Percentiles rank a stretch among this genome's conserved stretches.
Conservation (phyloP, 805 yeast species). For the Candida succiphila region DNA sequence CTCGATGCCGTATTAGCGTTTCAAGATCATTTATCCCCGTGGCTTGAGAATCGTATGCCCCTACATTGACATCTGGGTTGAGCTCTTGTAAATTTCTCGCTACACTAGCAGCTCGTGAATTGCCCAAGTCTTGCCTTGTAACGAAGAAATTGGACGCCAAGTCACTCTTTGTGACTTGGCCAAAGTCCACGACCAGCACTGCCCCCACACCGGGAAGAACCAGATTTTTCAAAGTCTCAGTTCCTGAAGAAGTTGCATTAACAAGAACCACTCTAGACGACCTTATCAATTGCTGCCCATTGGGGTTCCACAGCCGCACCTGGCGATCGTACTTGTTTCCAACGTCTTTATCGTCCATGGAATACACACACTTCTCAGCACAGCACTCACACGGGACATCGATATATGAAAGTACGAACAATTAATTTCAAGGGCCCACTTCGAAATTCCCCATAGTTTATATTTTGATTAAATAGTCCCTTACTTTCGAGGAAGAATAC, state of each 20-base stretch:
- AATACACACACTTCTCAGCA: no score
- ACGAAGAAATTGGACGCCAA: slow-evolving; percentile 57
- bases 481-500: no score
- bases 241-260: slow-evolving; percentile 44
- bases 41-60: slow-evolving; percentile 11
- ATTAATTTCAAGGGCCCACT: no score
- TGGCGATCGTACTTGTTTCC: slow-evolving; percentile 75
- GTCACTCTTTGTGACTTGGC: slow-evolving; percentile 29
- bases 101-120: slow-evolving; percentile 28
- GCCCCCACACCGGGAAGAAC: slow-evolving; percentile 62
- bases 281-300: slow-evolving; percentile 61
- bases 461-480: no score
- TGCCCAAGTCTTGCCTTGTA: slow-evolving; percentile 31
- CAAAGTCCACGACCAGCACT: slow-evolving; percentile 47
- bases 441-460: no score
- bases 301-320: slow-evolving; percentile 72
- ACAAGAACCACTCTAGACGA: slow-evolving; percentile 51
- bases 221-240: slow-evolving; percentile 70
- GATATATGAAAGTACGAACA: no score
- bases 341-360: slow-evolving; percentile 22
- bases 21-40: no score
- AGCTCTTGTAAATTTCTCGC: slow-evolving; percentile 38
- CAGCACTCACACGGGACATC: no score
- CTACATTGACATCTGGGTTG: slow-evolving; percentile 48
- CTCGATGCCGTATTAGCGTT: slow-evolving; percentile 4